These are phyloP conservation scores for Salix dunnii DNA, from an alignment of 345 rosid genomes.

Conservation along the genomic window DNA sequence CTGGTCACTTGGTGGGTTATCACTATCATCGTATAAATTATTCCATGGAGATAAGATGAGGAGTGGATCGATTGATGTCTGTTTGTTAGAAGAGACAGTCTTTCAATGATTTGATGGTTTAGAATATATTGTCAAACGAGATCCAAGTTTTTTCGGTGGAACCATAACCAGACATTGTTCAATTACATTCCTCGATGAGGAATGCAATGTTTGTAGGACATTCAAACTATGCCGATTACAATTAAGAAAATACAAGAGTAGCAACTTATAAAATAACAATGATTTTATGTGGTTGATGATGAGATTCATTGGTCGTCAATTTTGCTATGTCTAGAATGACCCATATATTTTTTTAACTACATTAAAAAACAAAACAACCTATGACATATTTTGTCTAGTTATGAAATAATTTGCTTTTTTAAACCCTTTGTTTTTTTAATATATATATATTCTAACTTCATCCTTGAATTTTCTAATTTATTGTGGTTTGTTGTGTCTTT, in stretches of 20 bases:
- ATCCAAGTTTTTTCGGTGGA: neutral
- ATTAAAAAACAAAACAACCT: too few species aligned
- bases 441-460: too few species aligned
- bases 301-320: too few species aligned
- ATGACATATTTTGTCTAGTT: too few species aligned
- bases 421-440: too few species aligned
- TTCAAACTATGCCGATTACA: neutral
- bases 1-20: constrained; percentile 18
- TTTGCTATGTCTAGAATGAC: too few species aligned
- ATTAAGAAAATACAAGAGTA: neutral
- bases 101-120: neutral
- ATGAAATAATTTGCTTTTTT: too few species aligned
- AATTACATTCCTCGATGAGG: neutral
- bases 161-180: neutral
- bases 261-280: neutral
- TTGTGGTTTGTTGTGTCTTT: too few species aligned
- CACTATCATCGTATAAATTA: neutral
- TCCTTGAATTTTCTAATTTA: too few species aligned
- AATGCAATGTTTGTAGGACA: neutral
- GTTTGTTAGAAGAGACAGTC: neutral
- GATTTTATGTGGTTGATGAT: neutral
- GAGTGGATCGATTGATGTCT: neutral
- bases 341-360: too few species aligned
- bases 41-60: neutral
- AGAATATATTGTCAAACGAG: neutral